Conservation (phyloP, 345 rosid genomes). For the Orychophragmus violaceus region DNA sequence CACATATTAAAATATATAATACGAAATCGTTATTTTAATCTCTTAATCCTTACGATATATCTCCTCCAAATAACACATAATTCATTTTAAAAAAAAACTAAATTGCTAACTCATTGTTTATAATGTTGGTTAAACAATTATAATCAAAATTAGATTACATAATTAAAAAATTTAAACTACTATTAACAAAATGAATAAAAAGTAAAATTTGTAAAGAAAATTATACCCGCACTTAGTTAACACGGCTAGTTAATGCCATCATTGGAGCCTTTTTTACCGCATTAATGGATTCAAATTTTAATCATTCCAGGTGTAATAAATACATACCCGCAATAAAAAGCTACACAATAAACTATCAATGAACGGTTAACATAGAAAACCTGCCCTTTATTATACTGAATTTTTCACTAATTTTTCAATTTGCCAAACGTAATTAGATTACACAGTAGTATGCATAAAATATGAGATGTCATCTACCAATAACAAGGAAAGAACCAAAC, state of each 20-base stretch:
- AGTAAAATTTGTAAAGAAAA: too few relatives aligned
- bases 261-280: constrained; percentile 4
- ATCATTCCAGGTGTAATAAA: not conserved
- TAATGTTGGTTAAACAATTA: too few relatives aligned
- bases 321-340: not conserved
- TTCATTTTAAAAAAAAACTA: too few relatives aligned
- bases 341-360: not conserved
- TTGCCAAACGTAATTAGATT: constrained; percentile 2
- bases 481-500: not conserved
- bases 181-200: too few relatives aligned
- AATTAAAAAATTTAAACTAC: too few relatives aligned
- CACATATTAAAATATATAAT: too few relatives aligned
- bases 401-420: not conserved
- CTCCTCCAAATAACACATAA: too few relatives aligned
- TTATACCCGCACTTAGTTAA: too few relatives aligned
- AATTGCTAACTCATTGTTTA: too few relatives aligned
- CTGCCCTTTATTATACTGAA: not conserved
- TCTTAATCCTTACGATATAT: too few relatives aligned
- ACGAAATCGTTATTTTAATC: too few relatives aligned
- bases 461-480: constrained; percentile 3
- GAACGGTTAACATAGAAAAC: constrained; percentile 6
- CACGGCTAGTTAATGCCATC: not conserved
- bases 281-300: not conserved
- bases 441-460: constrained; percentile 6
- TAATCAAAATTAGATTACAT: too few relatives aligned